These are phyloP conservation scores for Pythium rhizo-oryzae DNA, from an alignment of 352 stramenopile species.

Conservation along the genomic window DNA sequence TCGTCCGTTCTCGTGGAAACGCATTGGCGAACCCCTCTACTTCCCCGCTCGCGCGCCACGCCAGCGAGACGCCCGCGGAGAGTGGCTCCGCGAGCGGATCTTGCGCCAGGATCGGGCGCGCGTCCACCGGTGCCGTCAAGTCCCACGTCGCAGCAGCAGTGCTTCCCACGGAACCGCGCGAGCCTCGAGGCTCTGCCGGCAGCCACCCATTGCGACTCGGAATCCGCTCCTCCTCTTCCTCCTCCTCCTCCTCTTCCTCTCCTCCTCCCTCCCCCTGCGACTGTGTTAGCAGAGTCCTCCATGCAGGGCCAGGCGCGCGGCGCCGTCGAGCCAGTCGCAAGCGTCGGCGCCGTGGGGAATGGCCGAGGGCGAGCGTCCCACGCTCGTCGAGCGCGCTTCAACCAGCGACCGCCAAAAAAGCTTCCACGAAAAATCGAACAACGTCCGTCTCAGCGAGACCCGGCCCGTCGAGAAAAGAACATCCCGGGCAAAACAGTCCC, in stretches of 20 bases:
- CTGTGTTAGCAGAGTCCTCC: constrained; percentile 1
- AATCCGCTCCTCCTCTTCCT: neutral
- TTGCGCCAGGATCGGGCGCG: neutral
- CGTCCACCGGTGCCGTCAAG: neutral
- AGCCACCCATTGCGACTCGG: neutral
- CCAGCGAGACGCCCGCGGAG: neutral
- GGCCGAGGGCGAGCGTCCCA: neutral
- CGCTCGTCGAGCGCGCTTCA: neutral
- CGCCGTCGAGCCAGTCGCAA: constrained; percentile 7
- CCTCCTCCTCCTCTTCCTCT: neutral
- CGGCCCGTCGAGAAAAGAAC: constrained; percentile 11
- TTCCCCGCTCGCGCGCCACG: too few relatives aligned
- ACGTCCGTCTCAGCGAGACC: constrained; percentile 8
- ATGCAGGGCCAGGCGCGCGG: neutral
- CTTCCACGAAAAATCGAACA: neutral
- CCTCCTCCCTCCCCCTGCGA: neutral
- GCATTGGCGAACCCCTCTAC: too few relatives aligned
- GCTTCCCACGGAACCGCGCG: neutral
- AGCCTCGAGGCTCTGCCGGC: neutral
- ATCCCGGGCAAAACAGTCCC: neutral
- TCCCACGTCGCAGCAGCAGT: neutral
- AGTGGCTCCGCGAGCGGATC: neutral
- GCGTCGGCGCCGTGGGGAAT: neutral
- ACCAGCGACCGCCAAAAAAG: neutral
- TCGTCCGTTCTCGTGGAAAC: neutral